Conservation (phyloP, 2,329 filamentous ascomycete species). For the Cladophialophora immunda region DNA sequence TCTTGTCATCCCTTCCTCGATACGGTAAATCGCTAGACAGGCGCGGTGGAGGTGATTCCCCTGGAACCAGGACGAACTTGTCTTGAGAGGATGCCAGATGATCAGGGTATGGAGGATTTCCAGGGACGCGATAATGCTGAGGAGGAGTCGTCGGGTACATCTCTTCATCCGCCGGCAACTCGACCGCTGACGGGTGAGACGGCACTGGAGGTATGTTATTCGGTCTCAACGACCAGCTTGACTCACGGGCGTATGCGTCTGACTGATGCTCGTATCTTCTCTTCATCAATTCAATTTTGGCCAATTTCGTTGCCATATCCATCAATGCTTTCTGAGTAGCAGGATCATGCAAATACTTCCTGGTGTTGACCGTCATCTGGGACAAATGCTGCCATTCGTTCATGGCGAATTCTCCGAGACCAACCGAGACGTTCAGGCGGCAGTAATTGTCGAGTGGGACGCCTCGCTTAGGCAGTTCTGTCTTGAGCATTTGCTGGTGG, state of each 20-base stretch:
- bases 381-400: conserved; percentile 96
- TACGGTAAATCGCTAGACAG: conserved; percentile 43
- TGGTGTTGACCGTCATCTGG: conserved; percentile 92
- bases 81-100: conserved; percentile 66
- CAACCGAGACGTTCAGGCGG: conserved; percentile 94
- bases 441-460: conserved; percentile 93
- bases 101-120: conserved; percentile 48
- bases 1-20: conserved; percentile 49
- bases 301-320: conserved; percentile 79
- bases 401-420: conserved; percentile 95
- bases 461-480: conserved; percentile 77
- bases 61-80: conserved; percentile 70
- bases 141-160: conserved; percentile 43
- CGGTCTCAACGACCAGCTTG: conserved; percentile 42
- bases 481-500: conserved; percentile 83
- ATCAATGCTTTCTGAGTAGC: conserved; percentile 80
- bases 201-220: conserved; percentile 47
- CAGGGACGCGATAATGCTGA: conserved; percentile 40
- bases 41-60: conserved; percentile 59
- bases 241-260: conserved; percentile 44
- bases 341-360: conserved; percentile 78
- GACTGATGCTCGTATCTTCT: conserved; percentile 64
- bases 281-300: conserved; percentile 82
- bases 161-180: conserved; percentile 67
- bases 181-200: conserved; percentile 61